Conservation (phyloP, 345 rosid species). For the Pistacia atlantica region DNA sequence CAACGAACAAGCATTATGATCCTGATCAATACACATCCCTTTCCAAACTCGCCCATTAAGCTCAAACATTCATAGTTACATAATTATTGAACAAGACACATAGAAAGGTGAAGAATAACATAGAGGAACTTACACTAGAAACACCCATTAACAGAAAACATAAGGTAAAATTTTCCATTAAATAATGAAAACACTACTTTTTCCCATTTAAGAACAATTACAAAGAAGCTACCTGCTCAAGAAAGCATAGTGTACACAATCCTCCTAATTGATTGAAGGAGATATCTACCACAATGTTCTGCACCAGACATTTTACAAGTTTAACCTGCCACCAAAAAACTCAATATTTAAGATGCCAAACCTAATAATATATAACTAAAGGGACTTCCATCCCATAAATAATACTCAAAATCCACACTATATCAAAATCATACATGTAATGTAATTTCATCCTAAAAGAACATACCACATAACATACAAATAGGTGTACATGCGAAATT, state of each 20-base stretch:
- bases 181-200: not conserved
- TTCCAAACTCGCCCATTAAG: not conserved
- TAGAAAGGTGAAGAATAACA: not conserved
- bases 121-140: not conserved
- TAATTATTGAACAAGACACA: not conserved
- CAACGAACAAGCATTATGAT: not conserved
- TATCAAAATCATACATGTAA: not conserved
- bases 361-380: not conserved
- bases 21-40: not conserved
- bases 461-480: conserved; percentile 2
- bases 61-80: not conserved
- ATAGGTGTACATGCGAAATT: not conserved
- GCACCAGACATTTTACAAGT: conserved; percentile 84
- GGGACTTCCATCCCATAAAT: conserved; percentile 1
- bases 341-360: conserved; percentile 19
- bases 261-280: conserved; percentile 94
- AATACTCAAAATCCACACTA: not conserved
- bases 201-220: conserved; percentile 14
- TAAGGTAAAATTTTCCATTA: not conserved
- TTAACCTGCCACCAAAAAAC: conserved; percentile 65
- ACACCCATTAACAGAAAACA: not conserved
- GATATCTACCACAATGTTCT: conserved; percentile 84
- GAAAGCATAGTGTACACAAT: conserved; percentile 82
- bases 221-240: conserved; percentile 68
- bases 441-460: conserved; percentile 3